Percentiles rank a stretch among this genome's conserved stretches.
phyloP scores from a whole-genome alignment of 768 basidiomycete genomes.

The Hygrophorus pudorinus region DNA sequence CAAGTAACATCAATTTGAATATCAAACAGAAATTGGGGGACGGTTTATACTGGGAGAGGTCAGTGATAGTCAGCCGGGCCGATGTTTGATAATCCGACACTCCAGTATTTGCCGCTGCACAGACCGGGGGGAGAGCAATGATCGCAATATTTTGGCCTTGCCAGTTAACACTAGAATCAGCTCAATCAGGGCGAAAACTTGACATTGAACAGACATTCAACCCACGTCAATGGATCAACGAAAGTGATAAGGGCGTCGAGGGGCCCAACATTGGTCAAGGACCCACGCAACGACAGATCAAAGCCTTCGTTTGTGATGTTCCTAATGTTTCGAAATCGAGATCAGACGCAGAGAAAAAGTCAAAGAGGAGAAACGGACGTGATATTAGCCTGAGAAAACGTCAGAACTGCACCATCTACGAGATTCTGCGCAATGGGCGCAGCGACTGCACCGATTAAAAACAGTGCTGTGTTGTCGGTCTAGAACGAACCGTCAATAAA shows the following conservation, averaged over 20 bases:
- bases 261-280: conserved; percentile 53
- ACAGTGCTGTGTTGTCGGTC: conserved; percentile 55
- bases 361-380: conserved; percentile 24
- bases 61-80: conserved; percentile 46
- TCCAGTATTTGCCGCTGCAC: conserved; percentile 56
- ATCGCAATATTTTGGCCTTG: conserved; percentile 52
- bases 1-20: not conserved
- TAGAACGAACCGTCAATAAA: conserved; percentile 16
- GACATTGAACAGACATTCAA: conserved; percentile 1
- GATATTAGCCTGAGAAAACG: conserved; percentile 51
- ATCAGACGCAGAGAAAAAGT: not conserved
- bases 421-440: conserved; percentile 56
- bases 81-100: conserved; percentile 51
- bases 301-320: conserved; percentile 54
- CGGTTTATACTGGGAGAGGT: conserved; percentile 34
- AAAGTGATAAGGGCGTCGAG: conserved; percentile 64
- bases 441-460: conserved; percentile 63
- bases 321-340: conserved; percentile 16
- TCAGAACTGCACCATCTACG: conserved; percentile 44
- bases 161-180: conserved; percentile 42
- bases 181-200: not conserved
- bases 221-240: conserved; percentile 48
- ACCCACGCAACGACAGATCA: conserved; percentile 47
- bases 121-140: conserved; percentile 56
- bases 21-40: not conserved